Base-by-base conservation (phyloP, 2,329 filamentous ascomycete genomes). In the Calonectria hongkongensis region DNA sequence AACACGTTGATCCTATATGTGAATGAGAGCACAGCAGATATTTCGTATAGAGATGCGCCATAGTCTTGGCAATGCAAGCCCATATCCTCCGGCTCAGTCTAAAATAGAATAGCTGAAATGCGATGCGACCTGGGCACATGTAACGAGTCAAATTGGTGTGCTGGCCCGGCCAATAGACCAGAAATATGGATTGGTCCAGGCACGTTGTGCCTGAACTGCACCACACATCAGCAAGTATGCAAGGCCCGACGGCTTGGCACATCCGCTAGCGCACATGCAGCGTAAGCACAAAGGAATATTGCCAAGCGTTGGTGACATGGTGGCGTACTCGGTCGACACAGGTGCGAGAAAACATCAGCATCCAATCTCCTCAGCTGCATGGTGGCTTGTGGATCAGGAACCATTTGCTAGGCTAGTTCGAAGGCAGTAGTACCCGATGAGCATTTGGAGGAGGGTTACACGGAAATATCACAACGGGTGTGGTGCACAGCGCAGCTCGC, bases 61-160 rank as follows among this genome's bases (percentile, higher is more conserved):
- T 18, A 16, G 36, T 68, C 72, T 73, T 73, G 68, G 72, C 63
- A 73, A 51, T 65, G 8, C 28, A 27, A 60, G 28, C 45, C 28
- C 56, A 45, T 50, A 18, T n/a, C 36, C 25, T 7, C 39, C 64
- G 45, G 62, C 63, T 64, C 28, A 13, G 30, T 45, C 56, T 30
- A 64, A 67, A 71, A 64, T 18, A 43, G 43, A 48, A 67, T 51
- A 68, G 62, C 71, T 73, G 71, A 67, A 65, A 68, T 67, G 62
- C 62, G 21, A 30, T 62, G n/a, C 62, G 45, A 63, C 36, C 45
- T 43, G 45, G 56, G 47, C 25, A 64, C 56, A 45, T 62, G 58
- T n/a, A 45, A 28, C 39, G 13, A 30, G 39, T 21, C 41, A 10
- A 25, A 25, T 8, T 30, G 50, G 50, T 16, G 50, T n/a, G 50